Conservation (phyloP, 2,329 filamentous ascomycete genomes). For the Blastomyces percursus region DNA sequence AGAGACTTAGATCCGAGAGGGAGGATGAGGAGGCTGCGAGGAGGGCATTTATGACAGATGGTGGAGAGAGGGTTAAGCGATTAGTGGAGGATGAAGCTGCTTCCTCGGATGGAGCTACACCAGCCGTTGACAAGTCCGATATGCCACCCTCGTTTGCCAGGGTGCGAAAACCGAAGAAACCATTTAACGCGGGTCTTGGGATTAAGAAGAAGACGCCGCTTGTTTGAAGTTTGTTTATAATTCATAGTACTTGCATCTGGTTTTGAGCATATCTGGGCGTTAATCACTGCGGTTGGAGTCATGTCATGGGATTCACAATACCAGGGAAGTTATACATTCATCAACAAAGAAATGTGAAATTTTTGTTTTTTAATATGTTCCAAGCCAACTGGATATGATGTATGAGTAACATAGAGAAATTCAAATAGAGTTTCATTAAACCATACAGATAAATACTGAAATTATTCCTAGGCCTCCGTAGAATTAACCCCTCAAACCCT, state of each 20-base stretch:
- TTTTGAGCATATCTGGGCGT: not conserved
- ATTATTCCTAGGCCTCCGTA: not conserved
- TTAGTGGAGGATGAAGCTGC: conserved; percentile 41
- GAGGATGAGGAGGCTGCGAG: conserved; percentile 77
- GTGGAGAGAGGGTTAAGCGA: conserved; percentile 43
- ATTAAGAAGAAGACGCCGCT: conserved; percentile 73
- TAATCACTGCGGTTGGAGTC: not conserved
- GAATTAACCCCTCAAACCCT: not conserved
- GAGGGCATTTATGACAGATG: conserved; percentile 60
- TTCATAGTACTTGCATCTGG: not conserved
- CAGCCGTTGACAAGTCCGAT: conserved; percentile 25
- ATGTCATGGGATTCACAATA: not conserved
- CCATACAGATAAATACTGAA: conserved; percentile 7
- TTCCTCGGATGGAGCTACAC: conserved; percentile 15
- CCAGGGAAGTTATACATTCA: not conserved
- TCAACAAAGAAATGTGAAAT: not conserved
- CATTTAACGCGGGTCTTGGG: conserved; percentile 60
- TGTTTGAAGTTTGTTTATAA: conserved; percentile 30
- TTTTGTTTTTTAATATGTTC: not conserved
- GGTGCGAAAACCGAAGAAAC: conserved; percentile 77
- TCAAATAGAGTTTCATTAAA: not conserved
- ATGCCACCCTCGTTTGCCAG: conserved; percentile 57
- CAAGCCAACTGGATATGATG: conserved; percentile 18
- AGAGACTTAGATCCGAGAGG: conserved; percentile 55
- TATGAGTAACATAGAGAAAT: not conserved